A percentile compares a stretch with the other conserved stretches of the same genome.
These are phyloP conservation scores for Bacterosira constricta DNA, from an alignment of 108 stramenopile species.

Conservation along the genomic window DNA sequence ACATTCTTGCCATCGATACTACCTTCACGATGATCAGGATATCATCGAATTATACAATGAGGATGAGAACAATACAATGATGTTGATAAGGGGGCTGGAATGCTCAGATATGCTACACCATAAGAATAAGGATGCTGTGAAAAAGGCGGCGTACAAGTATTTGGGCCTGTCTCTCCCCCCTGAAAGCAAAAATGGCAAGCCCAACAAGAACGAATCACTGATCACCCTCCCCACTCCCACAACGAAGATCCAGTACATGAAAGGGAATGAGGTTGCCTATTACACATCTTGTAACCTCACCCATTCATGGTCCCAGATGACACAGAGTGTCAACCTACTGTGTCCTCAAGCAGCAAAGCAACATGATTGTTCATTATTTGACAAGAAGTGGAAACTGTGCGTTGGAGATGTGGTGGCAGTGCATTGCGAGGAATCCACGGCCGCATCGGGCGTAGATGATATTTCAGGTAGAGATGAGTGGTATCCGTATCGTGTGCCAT, in stretches of 20 bases:
- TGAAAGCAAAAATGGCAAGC: neutral
- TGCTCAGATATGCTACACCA: neutral
- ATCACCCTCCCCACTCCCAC: neutral
- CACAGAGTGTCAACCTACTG: too few relatives aligned
- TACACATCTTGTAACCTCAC: too few relatives aligned
- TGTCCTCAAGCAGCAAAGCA: too few relatives aligned
- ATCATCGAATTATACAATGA: neutral
- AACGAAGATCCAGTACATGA: too few relatives aligned
- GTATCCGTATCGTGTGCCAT: constrained; percentile 2
- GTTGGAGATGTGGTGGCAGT: constrained; percentile 14
- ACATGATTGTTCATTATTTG: too few relatives aligned
- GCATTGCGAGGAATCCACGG: constrained; percentile 13
- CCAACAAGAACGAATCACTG: constrained; percentile 2
- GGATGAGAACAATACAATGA: too few relatives aligned
- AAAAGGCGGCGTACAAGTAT: neutral
- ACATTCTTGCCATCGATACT: constrained; percentile 4
- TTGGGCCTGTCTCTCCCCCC: neutral
- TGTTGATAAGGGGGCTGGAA: constrained; percentile 10
- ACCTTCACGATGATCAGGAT: constrained; percentile 20
- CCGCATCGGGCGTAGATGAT: neutral
- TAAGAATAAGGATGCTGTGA: neutral
- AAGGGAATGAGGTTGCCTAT: too few relatives aligned
- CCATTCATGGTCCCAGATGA: too few relatives aligned
- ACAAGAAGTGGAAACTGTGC: constrained; percentile 17
- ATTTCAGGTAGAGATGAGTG: constrained; percentile 7